Evolutionary conservation across 192 early-diverging fungal genomes (phyloP), one percentile per base, ranked within the genome.

Genomic region (Coemansia sp.): DNA sequence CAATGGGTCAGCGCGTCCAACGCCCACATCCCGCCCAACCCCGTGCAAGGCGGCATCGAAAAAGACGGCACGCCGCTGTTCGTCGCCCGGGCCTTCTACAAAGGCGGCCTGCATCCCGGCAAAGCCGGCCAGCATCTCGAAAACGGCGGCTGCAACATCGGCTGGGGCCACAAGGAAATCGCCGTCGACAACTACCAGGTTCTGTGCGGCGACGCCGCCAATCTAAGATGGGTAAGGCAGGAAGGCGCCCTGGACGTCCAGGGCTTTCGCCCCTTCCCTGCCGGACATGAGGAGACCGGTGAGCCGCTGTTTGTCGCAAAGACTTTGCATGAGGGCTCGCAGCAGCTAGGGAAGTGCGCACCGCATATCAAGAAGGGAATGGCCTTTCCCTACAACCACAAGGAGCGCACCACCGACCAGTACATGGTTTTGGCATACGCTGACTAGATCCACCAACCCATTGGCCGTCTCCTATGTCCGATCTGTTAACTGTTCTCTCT

Each of bases 41-140:
- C 81, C 41, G 77, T 87, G 45, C 82, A 84, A 43, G 83, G 80
- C 40, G 84, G 86, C n/a, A 80, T 80, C n/a, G 86, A 85, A 54
- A 52, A 50, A 9, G 80, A 85, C 64, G 84, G 82, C 41, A 76
- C 63, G 30, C 81, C 83, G 22, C 67, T 85, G 49, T 87, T 82
- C 66, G 64, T 84, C 27, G 83, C 70, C 17, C 82, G 76, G 27
- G 60, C 80, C 4, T 62, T 73, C 37, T 70, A 83, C 79, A 74
- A 87, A 45, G 80, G 73, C 48, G 69, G 73, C 1, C 56, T 86
- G 60, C 63, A 69, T 30, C 80, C 80, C 19, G 82, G 73, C 53
- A 83, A 82, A 53, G 72, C 62, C 17, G 78, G 67, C 15, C 71
- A 70, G 45, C 80, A 82, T 18, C 59, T 82, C 17, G 69, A 75